These are phyloP conservation scores for Termitomyces eurrhizus DNA, from an alignment of 768 basidiomycete species.

Conservation along the genomic window DNA sequence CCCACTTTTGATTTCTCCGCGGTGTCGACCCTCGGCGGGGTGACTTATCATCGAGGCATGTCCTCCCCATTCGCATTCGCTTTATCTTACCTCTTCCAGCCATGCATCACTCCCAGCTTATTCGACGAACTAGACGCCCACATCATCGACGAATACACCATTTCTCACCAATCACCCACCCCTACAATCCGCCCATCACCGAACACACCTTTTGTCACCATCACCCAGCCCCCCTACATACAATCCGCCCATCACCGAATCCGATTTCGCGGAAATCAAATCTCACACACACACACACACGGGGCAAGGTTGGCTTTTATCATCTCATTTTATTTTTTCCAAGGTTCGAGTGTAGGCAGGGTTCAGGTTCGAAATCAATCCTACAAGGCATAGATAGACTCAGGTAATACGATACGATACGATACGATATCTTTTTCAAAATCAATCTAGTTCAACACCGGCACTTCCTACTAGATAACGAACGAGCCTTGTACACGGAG, in stretches of 20 bases:
- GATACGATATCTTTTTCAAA: no score
- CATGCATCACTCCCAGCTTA: conserved; percentile 65
- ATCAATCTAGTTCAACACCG: no score
- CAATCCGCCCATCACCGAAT: conserved; percentile 66
- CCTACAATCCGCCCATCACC: no score
- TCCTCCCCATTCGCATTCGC: not conserved
- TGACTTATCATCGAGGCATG: conserved; percentile 45
- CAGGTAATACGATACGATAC: no score
- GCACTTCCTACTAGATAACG: no score
- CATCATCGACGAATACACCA: conserved; percentile 75
- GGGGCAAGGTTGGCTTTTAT: conserved; percentile 39
- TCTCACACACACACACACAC: conserved; percentile 37
- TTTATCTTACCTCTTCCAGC: conserved; percentile 27
- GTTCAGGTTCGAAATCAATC: no score
- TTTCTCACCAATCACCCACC: no score
- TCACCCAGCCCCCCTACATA: conserved; percentile 31
- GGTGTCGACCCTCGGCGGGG: conserved; percentile 72
- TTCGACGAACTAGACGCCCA: conserved; percentile 36
- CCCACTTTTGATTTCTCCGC: conserved; percentile 71
- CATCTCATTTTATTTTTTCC: no score
- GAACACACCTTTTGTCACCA: conserved; percentile 46
- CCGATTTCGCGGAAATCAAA: conserved; percentile 67
- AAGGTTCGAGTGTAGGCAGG: no score
- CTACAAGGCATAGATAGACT: no score
- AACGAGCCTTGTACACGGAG: no score